Evolutionary conservation across 176 grass and related monocot genomes (phyloP).

Genomic region (Triticum timopheevii): DNA sequence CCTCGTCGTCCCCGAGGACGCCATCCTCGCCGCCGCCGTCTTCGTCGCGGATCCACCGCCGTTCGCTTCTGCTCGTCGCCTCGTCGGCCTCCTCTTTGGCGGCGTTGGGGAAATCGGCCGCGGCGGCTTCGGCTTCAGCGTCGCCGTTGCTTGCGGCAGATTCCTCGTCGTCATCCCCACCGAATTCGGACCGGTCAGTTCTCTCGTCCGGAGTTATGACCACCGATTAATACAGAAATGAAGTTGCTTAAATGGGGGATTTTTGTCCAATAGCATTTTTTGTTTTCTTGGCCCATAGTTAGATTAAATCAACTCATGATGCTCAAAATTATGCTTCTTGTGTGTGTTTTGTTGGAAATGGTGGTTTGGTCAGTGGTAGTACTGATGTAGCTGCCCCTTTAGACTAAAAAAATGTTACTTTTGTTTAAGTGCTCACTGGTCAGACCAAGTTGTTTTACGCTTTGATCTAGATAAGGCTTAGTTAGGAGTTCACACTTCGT

Average conservation of each 20-base stretch:
- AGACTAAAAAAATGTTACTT: neutral
- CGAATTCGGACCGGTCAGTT: constrained; percentile 50
- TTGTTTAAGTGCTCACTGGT: neutral
- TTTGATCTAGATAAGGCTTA: constrained; percentile 16
- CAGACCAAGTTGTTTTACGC: neutral
- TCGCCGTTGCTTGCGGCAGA: constrained; percentile 32
- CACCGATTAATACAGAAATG: neutral
- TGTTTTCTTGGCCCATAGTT: neutral
- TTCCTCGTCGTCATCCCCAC: constrained; percentile 47
- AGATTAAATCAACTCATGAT: neutral
- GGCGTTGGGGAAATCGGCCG: constrained; percentile 19
- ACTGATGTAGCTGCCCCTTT: neutral
- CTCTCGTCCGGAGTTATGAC: neutral
- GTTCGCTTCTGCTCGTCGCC: constrained; percentile 62
- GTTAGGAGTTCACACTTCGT: neutral
- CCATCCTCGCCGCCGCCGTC: constrained; percentile 41
- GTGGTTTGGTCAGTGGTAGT: constrained; percentile 3
- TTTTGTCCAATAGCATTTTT: constrained; percentile 2
- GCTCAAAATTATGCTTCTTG: neutral
- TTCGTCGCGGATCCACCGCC: constrained; percentile 72
- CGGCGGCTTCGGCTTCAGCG: constrained; percentile 8
- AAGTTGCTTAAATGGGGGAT: constrained; percentile 30
- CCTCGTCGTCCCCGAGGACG: constrained; percentile 46
- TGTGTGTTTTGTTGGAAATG: neutral
- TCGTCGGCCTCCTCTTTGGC: constrained; percentile 40